Conservation (phyloP, 257 asterid species). For the Plantago elongata region DNA sequence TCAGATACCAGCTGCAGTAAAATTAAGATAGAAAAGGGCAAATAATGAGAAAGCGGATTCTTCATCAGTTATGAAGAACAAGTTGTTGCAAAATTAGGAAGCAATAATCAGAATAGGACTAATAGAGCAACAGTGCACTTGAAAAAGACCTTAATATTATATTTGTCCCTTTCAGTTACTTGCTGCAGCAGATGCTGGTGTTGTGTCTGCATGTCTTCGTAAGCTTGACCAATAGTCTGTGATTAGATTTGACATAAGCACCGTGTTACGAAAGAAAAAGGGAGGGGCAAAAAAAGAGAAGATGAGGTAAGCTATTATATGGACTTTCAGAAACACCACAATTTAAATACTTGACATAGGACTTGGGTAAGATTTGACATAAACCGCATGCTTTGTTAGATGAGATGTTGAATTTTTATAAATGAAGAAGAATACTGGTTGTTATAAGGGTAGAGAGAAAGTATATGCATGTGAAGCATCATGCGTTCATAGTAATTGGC, state of each 20-base stretch:
- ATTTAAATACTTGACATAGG: no score
- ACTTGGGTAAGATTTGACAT: no score
- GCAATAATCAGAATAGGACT: neutral
- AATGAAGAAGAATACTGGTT: no score
- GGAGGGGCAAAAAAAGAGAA: constrained; percentile 1
- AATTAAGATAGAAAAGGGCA: constrained; percentile 17
- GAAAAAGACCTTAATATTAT: constrained; percentile 70
- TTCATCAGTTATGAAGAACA: constrained; percentile 14
- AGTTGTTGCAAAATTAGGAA: constrained; percentile 4
- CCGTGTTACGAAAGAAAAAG: constrained; percentile 17
- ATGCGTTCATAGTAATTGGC: no score
- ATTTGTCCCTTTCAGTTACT: constrained; percentile 83
- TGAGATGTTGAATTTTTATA: no score
- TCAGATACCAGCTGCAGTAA: constrained; percentile 81
- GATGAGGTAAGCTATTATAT: neutral
- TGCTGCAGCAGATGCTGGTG: constrained; percentile 84
- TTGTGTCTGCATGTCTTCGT: constrained; percentile 97
- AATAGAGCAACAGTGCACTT: no score
- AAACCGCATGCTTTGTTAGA: no score
- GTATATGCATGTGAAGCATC: no score
- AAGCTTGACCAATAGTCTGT: constrained; percentile 98
- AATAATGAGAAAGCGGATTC: constrained; percentile 13
- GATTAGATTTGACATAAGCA: constrained; percentile 20
- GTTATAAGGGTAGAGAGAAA: no score
- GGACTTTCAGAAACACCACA: no score